Conservation (phyloP, 2,329 filamentous ascomycete genomes). For the Penicillium sp. region DNA sequence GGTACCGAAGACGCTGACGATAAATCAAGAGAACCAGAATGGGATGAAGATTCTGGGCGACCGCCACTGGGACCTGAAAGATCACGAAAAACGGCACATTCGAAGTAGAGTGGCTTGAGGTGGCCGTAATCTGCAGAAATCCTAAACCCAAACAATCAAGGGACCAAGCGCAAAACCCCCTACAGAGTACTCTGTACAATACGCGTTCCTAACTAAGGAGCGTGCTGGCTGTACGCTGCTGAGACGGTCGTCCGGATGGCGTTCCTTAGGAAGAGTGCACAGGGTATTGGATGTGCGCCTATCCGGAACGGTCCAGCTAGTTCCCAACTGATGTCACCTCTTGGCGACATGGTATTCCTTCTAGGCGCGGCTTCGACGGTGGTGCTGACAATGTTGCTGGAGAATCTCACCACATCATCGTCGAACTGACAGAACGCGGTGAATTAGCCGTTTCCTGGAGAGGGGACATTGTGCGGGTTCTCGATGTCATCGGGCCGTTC, state of each 20-base stretch:
- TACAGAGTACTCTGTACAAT: background rate
- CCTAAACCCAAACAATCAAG: constrained; percentile 19
- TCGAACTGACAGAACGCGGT: background rate
- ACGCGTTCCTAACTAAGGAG: background rate
- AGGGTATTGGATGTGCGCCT: background rate
- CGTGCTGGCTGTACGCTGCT: too few relatives aligned
- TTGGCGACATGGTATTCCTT: constrained; percentile 4
- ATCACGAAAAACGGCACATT: background rate
- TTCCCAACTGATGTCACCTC: constrained; percentile 6
- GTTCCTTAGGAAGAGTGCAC: too few relatives aligned
- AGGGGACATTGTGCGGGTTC: constrained; percentile 36
- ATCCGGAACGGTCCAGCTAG: background rate
- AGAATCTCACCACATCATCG: constrained; percentile 14
- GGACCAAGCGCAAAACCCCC: constrained; percentile 5
- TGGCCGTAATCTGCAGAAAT: background rate
- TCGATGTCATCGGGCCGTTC: background rate
- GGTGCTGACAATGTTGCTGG: constrained; percentile 1
- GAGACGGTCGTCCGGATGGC: too few relatives aligned
- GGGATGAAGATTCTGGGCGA: constrained; percentile 36
- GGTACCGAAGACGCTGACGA: constrained; percentile 29
- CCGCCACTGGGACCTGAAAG: constrained; percentile 41
- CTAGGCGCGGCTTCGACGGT: background rate
- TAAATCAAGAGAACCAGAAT: constrained; percentile 31
- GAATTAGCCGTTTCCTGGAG: constrained; percentile 42
- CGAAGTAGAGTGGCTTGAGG: background rate